Base-by-base conservation (phyloP, 306 rosid species). In the Vicia villosa region DNA sequence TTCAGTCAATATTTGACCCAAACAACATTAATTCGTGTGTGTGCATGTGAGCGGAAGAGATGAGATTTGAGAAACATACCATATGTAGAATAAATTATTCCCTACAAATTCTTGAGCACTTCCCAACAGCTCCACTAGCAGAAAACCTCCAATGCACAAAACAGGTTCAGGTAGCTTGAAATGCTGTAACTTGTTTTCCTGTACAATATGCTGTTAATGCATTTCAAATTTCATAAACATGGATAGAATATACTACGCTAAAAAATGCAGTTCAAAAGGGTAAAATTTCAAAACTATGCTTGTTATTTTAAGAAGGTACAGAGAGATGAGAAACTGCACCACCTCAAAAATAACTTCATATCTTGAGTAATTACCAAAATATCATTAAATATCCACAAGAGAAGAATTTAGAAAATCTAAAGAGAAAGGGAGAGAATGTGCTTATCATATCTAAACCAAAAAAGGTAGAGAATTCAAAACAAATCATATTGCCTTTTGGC, bases 91-190 rank as follows among this genome's bases (percentile, higher is more conserved):
- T 57, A 86, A 57, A 55, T 79, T 74, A 67, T 89, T 90, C 16
- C 42, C 74, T 54, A 68, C 83, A 56, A 75, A 81, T 78, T 42
- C 77, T 68, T 86, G 90, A 72, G 77, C 80, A 74, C 88, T 82
- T 30, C 92, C 88, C 83, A 85, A 61, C 47, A 89, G 79, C 85
- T 89, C 92, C 51, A 89, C 86, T 26, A 69, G 82, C 75, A 86
- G 38, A 63, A 83, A 32, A 50, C 87, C 92, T 74, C 96, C 92
- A 24, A 77, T 15, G 63, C 88, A 86, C 41, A 89, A 40, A 73
- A 81, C 84, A 66, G 90, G 88, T 73, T 86, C 85, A 49, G 92
- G 88, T 11, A 86, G 85, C 87, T 79, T 70, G 67, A 89, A 86
- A 54, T 73, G 57, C 68, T 86, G 92, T 79, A 86, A 59, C 19